Percentiles rank a stretch among this genome's conserved stretches.
Evolutionary conservation across 257 asterid genomes (phyloP).

Genomic region (Primulina tabacum): DNA sequence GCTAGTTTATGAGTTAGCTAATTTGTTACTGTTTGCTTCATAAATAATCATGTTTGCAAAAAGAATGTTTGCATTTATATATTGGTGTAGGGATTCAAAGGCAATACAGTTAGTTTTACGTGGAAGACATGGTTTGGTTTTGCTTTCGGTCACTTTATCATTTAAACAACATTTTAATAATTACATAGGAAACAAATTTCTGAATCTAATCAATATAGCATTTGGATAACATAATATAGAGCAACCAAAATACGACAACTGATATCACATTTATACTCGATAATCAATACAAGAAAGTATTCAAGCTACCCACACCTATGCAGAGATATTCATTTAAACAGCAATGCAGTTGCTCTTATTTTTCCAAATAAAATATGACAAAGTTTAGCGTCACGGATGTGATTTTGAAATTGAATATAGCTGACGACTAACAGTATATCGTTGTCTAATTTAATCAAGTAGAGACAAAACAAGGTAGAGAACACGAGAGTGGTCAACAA

Average conservation of each 20-base stretch:
- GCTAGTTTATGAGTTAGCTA: slow-evolving; percentile 34
- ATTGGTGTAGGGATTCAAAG: slow-evolving; percentile 12
- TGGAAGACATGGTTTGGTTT: slow-evolving; percentile 9
- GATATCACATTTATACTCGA: neutral
- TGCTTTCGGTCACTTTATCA: neutral
- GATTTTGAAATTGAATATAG: neutral
- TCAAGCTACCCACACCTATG: neutral
- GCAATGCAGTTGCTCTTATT: neutral
- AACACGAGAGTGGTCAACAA: neutral
- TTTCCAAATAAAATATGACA: neutral
- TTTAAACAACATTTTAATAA: neutral
- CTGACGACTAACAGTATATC: neutral
- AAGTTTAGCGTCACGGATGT: neutral
- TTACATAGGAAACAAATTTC: slow-evolving; percentile 1
- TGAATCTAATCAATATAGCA: neutral
- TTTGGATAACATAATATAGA: neutral
- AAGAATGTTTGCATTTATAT: slow-evolving; percentile 21
- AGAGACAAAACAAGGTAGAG: too few species aligned
- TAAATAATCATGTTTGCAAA: slow-evolving; percentile 4
- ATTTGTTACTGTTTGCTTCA: slow-evolving; percentile 16
- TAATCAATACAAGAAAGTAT: neutral
- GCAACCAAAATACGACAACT: neutral
- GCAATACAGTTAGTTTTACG: slow-evolving; percentile 15
- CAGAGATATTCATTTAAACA: neutral
- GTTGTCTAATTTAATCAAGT: neutral